Conservation (phyloP, 345 rosid species). For the Rhodamnia argentea region DNA sequence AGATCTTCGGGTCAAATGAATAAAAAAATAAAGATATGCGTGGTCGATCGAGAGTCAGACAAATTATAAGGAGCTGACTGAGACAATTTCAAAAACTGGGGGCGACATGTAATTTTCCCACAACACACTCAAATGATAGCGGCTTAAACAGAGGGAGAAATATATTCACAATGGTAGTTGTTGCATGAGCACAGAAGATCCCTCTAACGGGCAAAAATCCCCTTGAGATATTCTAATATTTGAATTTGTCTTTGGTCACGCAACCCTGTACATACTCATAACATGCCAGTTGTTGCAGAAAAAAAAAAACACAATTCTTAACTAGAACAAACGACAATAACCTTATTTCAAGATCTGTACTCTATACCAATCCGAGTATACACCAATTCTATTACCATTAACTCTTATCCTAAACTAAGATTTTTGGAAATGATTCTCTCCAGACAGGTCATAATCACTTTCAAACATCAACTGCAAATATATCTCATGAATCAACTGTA, state of each 20-base stretch:
- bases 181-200: background rate
- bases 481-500: background rate
- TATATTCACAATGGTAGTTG: background rate
- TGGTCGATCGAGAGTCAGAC: background rate
- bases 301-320: background rate
- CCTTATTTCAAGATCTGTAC: background rate
- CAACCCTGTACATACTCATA: background rate
- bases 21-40: background rate
- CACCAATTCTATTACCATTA: background rate
- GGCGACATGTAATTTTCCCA: background rate
- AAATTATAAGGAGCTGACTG: background rate
- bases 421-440: background rate
- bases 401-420: background rate
- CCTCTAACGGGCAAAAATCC: background rate
- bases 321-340: background rate
- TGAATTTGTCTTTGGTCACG: background rate
- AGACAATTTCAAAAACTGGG: background rate
- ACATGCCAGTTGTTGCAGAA: background rate
- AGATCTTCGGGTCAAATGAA: background rate
- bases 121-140: background rate
- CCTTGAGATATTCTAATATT: background rate
- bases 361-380: background rate
- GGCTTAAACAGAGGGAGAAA: background rate
- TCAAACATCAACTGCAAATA: background rate
- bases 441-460: background rate